Conservation (phyloP, 176 grass and related monocot genomes). For the Paspalum vaginatum region DNA sequence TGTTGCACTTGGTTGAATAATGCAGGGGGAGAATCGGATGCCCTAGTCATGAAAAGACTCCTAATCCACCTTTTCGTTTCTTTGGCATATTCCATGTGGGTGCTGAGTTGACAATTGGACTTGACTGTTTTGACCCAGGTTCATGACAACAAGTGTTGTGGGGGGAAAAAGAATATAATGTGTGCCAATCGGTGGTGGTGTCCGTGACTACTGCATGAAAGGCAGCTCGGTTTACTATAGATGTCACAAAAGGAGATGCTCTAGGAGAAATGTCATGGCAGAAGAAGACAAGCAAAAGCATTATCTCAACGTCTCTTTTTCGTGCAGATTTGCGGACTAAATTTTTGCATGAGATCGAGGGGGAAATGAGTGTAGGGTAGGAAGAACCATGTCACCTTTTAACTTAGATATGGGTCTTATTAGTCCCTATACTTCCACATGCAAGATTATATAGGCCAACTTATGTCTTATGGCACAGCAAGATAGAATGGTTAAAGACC, state of each 20-base stretch:
- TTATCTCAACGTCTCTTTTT: slow-evolving; percentile 15
- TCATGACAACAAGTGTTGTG: background rate
- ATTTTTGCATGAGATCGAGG: too few relatives aligned
- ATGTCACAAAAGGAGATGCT: slow-evolving; percentile 37
- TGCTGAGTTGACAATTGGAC: slow-evolving; percentile 58
- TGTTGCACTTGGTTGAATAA: slow-evolving; percentile 30
- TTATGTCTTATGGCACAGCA: too few relatives aligned
- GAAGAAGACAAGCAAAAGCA: slow-evolving; percentile 29
- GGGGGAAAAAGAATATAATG: slow-evolving; percentile 15
- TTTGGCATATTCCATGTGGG: slow-evolving; percentile 48
- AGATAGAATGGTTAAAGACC: too few relatives aligned
- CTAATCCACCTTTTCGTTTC: slow-evolving; percentile 42
- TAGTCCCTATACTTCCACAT: too few relatives aligned
- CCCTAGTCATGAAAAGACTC: slow-evolving; percentile 63
- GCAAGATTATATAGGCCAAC: too few relatives aligned
- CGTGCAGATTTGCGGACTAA: background rate
- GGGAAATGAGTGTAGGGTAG: too few relatives aligned
- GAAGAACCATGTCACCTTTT: background rate
- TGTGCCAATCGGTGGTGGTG: slow-evolving; percentile 18
- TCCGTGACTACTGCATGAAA: background rate
- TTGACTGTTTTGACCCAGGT: slow-evolving; percentile 48
- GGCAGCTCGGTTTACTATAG: slow-evolving; percentile 28
- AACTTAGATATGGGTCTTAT: background rate
- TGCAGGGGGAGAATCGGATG: slow-evolving; percentile 53
- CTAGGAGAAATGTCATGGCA: slow-evolving; percentile 15